Base-by-base conservation (phyloP, 345 rosid genomes). In the Brassica incana region DNA sequence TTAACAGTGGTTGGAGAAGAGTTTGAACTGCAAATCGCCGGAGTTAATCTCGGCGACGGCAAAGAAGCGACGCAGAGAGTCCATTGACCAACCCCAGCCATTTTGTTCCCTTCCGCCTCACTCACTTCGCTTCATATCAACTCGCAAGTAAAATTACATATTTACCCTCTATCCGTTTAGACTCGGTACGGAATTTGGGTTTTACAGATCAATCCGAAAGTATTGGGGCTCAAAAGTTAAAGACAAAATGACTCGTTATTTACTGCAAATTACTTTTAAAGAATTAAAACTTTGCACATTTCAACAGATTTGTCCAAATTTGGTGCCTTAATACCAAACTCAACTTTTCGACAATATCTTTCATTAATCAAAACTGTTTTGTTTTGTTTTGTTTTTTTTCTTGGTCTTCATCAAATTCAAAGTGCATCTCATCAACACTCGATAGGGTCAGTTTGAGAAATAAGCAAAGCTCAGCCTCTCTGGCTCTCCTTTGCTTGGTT, bases 1-100 rank as follows among this genome's bases (percentile, higher is more conserved):
- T 69, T 80, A 60, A 80, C 84, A 8, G 67, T 85, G 38, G 65
- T 69, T 38, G 81, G 38, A 75, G 81, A 69, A 68, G 71, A 65
- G 71, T 76, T 67, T 70, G 77, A 27, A 52, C 48, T 18, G 65
- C 66, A 25, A 20, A 61, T 35, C 20, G 9, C 8, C 38, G 84
- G 10, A 8, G 38, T 64, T 54, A 14, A 58, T 5, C 2, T 52
- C 58, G 69, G 40, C 18, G 60, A 56, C 62, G 82, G 50, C 59
- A 18, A 18, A 18, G 83, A 59, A 18, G 80, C 23, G 12, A 71
- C 63, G 25, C 73, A 65, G 64, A 43, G 73, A 65, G 72, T 30
- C 73, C 80, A 75, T 59, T 76, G 64, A 75, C 77, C 29, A 65
- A 76, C 83, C 69, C 43, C 80, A 76, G 58, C 80, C 14, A 70